Evolutionary conservation across 352 stramenopile species (phyloP).

Genomic region (Globisporangium echinulatum): DNA sequence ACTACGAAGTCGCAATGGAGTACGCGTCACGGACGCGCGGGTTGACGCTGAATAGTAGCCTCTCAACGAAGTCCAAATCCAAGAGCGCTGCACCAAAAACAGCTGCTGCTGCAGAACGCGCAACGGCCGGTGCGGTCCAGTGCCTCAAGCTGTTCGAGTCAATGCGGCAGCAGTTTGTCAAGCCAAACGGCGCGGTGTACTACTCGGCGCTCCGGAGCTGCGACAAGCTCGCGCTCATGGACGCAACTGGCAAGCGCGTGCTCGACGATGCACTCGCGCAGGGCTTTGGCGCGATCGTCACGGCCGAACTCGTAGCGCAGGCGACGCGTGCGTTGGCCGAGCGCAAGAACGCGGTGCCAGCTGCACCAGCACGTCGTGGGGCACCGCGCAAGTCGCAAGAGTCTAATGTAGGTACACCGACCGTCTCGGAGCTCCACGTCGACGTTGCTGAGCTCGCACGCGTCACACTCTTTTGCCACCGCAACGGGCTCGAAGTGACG

Average conservation of each 20-base stretch:
- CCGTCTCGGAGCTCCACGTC: slow-evolving; percentile 15
- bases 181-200: slow-evolving; percentile 71
- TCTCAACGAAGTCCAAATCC: slow-evolving; percentile 3
- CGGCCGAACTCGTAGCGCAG: slow-evolving; percentile 22
- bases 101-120: slow-evolving; percentile 15
- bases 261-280: slow-evolving; percentile 47
- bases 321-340: slow-evolving; percentile 17
- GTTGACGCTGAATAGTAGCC: not conserved
- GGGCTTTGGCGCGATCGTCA: slow-evolving; percentile 27
- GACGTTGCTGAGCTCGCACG: slow-evolving; percentile 37
- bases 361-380: slow-evolving; percentile 18
- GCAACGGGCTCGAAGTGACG: slow-evolving; percentile 36
- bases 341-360: slow-evolving; percentile 6
- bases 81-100: no score
- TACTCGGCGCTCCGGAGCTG: slow-evolving; percentile 63
- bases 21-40: slow-evolving; percentile 20
- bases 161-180: slow-evolving; percentile 67
- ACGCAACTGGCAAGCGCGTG: slow-evolving; percentile 40
- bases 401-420: not conserved
- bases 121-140: slow-evolving; percentile 25
- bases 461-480: slow-evolving; percentile 55
- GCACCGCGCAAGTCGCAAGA: slow-evolving; percentile 9
- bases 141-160: slow-evolving; percentile 70
- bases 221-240: slow-evolving; percentile 37
- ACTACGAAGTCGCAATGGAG: slow-evolving; percentile 73